phyloP scores from a whole-genome alignment of 2,329 filamentous ascomycete genomes.

The Mycosphaerella arachidis region DNA sequence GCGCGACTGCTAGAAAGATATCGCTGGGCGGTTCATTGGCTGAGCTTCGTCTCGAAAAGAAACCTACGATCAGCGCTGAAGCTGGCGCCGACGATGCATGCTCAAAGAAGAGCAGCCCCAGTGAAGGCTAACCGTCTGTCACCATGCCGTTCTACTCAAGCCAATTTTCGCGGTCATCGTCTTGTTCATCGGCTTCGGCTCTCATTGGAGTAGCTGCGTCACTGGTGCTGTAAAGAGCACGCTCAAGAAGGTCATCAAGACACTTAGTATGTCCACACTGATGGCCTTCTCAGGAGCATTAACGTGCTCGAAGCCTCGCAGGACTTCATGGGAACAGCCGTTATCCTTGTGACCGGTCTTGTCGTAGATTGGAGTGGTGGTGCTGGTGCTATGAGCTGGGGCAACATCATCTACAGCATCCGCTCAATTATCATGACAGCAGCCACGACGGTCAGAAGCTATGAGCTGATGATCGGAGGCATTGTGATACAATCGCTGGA shows the following conservation, averaged over 20 bases:
- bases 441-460: constrained; percentile 53
- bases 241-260: constrained; percentile 47
- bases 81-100: constrained; percentile 4
- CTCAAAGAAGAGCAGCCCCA: constrained; percentile 5
- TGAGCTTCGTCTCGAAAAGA: neutral
- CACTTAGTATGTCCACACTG: neutral
- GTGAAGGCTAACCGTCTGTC: constrained; percentile 9
- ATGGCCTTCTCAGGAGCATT: constrained; percentile 42
- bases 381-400: constrained; percentile 56
- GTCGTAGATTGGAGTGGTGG: constrained; percentile 58
- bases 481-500: constrained; percentile 54
- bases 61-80: neutral
- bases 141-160: constrained; percentile 28
- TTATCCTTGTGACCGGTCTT: constrained; percentile 53
- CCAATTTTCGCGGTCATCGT: constrained; percentile 48
- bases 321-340: constrained; percentile 56
- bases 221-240: constrained; percentile 59
- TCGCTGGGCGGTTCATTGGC: constrained; percentile 1
- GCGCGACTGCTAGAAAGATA: neutral
- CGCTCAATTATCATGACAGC: constrained; percentile 58
- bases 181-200: constrained; percentile 55
- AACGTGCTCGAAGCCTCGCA: constrained; percentile 57
- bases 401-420: constrained; percentile 56
- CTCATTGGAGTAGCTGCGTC: constrained; percentile 57
- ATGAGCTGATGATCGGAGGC: constrained; percentile 58